Base-by-base conservation (phyloP, 176 grass and related monocot genomes). In the Zea luxurians region DNA sequence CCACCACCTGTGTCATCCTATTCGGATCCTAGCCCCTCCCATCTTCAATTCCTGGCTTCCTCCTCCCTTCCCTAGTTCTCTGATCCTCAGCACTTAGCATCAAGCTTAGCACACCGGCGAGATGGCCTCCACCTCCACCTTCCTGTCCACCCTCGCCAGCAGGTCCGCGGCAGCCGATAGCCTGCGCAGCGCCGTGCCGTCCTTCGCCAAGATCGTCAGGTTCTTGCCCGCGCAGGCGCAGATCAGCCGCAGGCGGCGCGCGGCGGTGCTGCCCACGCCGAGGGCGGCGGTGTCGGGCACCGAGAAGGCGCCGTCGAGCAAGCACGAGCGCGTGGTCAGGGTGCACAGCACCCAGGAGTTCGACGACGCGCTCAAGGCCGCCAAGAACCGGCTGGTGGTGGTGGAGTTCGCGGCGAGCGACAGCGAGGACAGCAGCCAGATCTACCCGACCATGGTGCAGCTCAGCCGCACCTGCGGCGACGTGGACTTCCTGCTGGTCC, bases 351-450 rank as follows among this genome's bases (percentile, higher is more conserved):
- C 21, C 15, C 87, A 86, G 48, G 95, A 98, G 89, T 87, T 98
- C 54, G 95, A 94, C 70, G 64, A 38, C 17, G 92, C 91, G 50
- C 84, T 98, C 3, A 72, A 75, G 66, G 45, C 81, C 5, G 91
- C 92, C 0, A 87, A 92, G 86, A 83, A 98, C 89, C 78, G 83
- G 35, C 92, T 98, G 68, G 89, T 98, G 65, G 96, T 98, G 65
- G 96, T 98, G 40, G 96, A 98, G 84, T 98, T 94, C 82, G 90
- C 90, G 27, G 89, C 89, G 68, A 98, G 88, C 78, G 48, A 92
- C 83, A 92, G 86, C 81, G 82, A 58, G 63, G 86, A 82, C 86
- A 94, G 88, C 74, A 76, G 74, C 54, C 79, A 52, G 41, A 94
- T 98, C 81, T 94, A 98, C 85, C 96, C 96, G 34, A 77, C 59